These are phyloP conservation scores for Kluyveromyces sp. DNA, from an alignment of 1,139 yeast species.

Conservation along the genomic window DNA sequence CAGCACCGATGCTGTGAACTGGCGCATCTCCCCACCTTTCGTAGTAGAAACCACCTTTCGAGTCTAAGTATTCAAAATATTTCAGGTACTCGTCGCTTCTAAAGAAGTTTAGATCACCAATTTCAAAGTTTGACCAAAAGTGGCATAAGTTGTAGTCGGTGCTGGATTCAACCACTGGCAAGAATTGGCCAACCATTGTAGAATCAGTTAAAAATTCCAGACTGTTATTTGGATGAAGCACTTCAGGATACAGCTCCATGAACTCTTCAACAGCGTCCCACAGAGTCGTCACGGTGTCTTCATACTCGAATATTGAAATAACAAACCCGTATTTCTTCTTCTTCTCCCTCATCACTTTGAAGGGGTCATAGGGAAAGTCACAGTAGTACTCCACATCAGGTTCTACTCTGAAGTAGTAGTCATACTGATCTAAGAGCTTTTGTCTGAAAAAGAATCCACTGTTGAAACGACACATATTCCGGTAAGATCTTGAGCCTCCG, in stretches of 20 bases:
- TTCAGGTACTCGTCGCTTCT: conserved; percentile 60
- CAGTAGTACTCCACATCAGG: conserved; percentile 84
- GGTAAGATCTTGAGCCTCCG: conserved; percentile 70
- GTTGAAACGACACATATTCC: conserved; percentile 78
- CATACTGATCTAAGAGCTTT: conserved; percentile 54
- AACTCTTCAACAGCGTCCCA: conserved; percentile 73
- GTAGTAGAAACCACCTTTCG: conserved; percentile 78
- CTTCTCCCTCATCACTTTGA: conserved; percentile 62
- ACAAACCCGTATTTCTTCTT: conserved; percentile 83
- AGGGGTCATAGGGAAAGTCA: conserved; percentile 79
- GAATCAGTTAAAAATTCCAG: conserved; percentile 63
- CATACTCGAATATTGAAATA: conserved; percentile 68
- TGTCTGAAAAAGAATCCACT: conserved; percentile 79
- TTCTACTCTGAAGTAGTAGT: conserved; percentile 91
- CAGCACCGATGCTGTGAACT: conserved; percentile 75
- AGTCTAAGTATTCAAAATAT: conserved; percentile 65
- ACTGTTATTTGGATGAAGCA: conserved; percentile 57
- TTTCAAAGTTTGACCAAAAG: conserved; percentile 93
- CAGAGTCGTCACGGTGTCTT: conserved; percentile 75
- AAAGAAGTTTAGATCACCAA: conserved; percentile 74
- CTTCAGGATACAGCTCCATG: conserved; percentile 51
- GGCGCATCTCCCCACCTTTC: conserved; percentile 99
- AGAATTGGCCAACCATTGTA: conserved; percentile 33
- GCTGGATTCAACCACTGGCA: conserved; percentile 32
- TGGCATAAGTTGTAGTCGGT: conserved; percentile 77